These are phyloP conservation scores for Waltergamsia citrina DNA, from an alignment of 2,329 filamentous ascomycete genomes.

Conservation along the genomic window DNA sequence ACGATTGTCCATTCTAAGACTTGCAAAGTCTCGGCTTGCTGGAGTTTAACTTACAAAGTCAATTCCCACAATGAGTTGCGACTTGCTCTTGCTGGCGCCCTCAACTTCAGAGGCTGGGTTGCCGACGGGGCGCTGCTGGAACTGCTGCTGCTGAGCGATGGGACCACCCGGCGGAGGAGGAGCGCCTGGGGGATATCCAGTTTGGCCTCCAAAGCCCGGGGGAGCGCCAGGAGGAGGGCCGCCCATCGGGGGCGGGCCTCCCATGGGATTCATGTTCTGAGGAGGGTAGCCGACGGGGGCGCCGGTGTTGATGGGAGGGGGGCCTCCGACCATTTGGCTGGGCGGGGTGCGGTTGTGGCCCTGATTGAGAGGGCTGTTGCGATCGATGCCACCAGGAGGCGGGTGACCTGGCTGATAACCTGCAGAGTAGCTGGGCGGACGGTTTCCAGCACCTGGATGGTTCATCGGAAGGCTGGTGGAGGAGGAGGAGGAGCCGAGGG, in stretches of 20 bases:
- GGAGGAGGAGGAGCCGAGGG: constrained; percentile 30
- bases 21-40: neutral
- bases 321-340: constrained; percentile 52
- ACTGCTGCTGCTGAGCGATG: constrained; percentile 30
- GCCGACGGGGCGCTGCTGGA: constrained; percentile 32
- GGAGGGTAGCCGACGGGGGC: constrained; percentile 53
- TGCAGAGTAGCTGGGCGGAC: constrained; percentile 54
- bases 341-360: constrained; percentile 43
- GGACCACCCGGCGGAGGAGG: constrained; percentile 25
- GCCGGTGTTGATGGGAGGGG: constrained; percentile 58
- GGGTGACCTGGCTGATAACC: constrained; percentile 30
- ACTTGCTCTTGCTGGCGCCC: constrained; percentile 81
- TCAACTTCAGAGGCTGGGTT: constrained; percentile 66
- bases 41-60: constrained; percentile 69
- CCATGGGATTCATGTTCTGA: constrained; percentile 31
- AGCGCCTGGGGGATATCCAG: constrained; percentile 38
- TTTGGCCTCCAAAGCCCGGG: constrained; percentile 32
- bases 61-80: constrained; percentile 96
- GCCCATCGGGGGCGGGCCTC: constrained; percentile 29
- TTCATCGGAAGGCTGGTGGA: constrained; percentile 49
- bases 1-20: neutral
- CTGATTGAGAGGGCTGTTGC: constrained; percentile 40
- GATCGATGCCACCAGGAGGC: constrained; percentile 36
- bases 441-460: constrained; percentile 47
- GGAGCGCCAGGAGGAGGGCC: constrained; percentile 31